Conservation (phyloP, 192 early-diverging fungal genomes). For the Podila minutissima region DNA sequence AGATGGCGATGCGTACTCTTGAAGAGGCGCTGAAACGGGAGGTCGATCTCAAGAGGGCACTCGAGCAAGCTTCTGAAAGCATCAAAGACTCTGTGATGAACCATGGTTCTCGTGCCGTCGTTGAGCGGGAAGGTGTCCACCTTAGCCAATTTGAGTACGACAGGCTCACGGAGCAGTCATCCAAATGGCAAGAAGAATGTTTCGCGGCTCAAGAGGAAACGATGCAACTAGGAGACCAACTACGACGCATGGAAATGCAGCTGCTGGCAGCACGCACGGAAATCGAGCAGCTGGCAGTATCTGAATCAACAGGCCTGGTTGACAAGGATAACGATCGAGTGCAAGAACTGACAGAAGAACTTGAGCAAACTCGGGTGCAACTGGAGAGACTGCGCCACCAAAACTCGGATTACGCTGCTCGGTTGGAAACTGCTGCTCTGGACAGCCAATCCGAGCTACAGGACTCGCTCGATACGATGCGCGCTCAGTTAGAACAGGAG, state of each 20-base stretch:
- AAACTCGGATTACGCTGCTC: background rate
- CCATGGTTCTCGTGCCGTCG: background rate
- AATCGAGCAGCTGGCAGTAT: conserved; percentile 12
- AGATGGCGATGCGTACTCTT: background rate
- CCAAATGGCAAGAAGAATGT: conserved; percentile 26
- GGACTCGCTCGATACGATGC: background rate
- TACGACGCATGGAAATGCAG: conserved; percentile 13
- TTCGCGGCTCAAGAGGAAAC: conserved; percentile 32
- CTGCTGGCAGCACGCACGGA: conserved; percentile 25
- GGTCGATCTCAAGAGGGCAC: background rate
- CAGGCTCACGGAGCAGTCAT: conserved; percentile 1
- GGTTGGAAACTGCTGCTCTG: background rate
- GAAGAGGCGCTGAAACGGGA: conserved; percentile 9
- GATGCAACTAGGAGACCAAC: conserved; percentile 12
- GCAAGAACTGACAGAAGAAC: background rate
- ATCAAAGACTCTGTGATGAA: background rate
- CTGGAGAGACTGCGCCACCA: conserved; percentile 16
- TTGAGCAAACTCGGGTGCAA: background rate
- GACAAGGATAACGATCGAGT: background rate
- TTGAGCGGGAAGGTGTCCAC: background rate
- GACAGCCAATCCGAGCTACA: background rate
- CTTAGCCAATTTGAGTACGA: conserved; percentile 1
- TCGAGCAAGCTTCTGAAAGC: conserved; percentile 1
- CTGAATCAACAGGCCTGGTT: background rate
- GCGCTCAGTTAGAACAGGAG: background rate